A percentile compares a stretch with the other conserved stretches of the same genome.
These are phyloP conservation scores for Rhizoclosmatium sp. DNA, from an alignment of 192 early-diverging fungal species.

Conservation along the genomic window DNA sequence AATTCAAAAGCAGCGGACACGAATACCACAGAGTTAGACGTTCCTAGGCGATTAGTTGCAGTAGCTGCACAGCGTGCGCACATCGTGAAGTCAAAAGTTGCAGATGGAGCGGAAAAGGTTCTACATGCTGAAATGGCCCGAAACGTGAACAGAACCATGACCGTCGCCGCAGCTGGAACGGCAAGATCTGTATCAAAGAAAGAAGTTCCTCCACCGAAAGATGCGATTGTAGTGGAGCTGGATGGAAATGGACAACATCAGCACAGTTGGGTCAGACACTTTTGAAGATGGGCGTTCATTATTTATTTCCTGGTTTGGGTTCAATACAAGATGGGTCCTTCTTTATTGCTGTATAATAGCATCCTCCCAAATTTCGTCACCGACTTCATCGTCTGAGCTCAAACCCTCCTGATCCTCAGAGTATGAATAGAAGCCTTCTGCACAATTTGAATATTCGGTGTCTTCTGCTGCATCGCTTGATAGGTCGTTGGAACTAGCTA, in stretches of 20 bases:
- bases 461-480: not conserved
- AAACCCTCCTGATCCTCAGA: not conserved
- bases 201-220: not conserved
- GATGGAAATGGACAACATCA: slow-evolving; percentile 18
- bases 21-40: slow-evolving; percentile 6
- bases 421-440: not conserved
- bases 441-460: not conserved
- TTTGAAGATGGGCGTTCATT: not conserved
- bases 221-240: slow-evolving; percentile 13
- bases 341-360: no score
- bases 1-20: not conserved
- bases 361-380: no score
- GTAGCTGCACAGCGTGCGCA: slow-evolving; percentile 15
- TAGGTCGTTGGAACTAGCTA: no score
- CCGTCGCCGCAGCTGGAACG: slow-evolving; percentile 15
- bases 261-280: slow-evolving; percentile 16
- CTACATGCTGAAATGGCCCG: not conserved
- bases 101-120: slow-evolving; percentile 10
- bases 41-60: not conserved
- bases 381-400: no score
- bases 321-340: no score
- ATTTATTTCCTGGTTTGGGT: no score
- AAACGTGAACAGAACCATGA: slow-evolving; percentile 5
- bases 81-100: not conserved
- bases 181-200: not conserved